Conservation (phyloP, 345 rosid species). For the Cardamine resedifolia region DNA sequence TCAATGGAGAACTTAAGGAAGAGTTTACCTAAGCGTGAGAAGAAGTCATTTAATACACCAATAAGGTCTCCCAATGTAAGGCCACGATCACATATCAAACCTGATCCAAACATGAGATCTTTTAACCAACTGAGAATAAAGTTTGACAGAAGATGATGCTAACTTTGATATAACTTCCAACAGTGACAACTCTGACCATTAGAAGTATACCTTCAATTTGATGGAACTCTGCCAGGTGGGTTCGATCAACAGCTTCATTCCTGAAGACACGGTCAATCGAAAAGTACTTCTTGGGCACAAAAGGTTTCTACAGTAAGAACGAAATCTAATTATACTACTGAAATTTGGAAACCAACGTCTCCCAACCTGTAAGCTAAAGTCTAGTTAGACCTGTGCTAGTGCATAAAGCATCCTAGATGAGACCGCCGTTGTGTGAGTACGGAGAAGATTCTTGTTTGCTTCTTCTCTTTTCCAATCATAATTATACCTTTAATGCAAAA, state of each 20-base stretch:
- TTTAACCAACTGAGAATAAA: constrained; percentile 10
- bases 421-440: constrained; percentile 89
- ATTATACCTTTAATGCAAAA: constrained; percentile 51
- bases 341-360: background rate
- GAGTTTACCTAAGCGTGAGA: constrained; percentile 74
- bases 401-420: constrained; percentile 85
- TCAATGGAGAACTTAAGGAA: background rate
- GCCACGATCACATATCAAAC: constrained; percentile 88
- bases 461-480: constrained; percentile 97
- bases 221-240: constrained; percentile 97
- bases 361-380: background rate
- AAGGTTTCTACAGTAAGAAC: constrained; percentile 48
- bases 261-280: constrained; percentile 98
- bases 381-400: constrained; percentile 59
- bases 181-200: background rate
- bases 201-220: constrained; percentile 81
- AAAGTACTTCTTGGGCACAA: constrained; percentile 79
- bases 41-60: constrained; percentile 84
- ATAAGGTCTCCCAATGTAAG: constrained; percentile 92
- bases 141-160: background rate
- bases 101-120: constrained; percentile 42
- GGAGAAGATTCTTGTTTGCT: constrained; percentile 85
- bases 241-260: constrained; percentile 94
- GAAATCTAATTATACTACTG: constrained; percentile 7
- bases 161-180: background rate